Conservation (phyloP, 192 early-diverging fungal species). For the Entomortierella beljakovae region DNA sequence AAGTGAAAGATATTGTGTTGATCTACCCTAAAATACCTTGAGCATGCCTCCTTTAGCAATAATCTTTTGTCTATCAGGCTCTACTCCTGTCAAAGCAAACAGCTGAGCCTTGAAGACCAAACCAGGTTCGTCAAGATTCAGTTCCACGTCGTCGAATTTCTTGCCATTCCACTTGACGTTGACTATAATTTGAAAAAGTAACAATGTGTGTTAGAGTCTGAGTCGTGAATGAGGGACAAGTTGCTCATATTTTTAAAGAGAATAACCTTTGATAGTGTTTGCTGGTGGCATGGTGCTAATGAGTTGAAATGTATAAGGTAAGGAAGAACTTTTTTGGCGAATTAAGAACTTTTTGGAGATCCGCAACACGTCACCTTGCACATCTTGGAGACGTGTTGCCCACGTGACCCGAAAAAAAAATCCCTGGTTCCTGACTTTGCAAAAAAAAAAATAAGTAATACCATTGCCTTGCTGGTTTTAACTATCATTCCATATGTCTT, state of each 20-base stretch:
- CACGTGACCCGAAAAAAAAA: too few species aligned
- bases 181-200: constrained; percentile 58
- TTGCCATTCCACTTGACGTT: constrained; percentile 93
- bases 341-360: too few species aligned
- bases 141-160: constrained; percentile 82
- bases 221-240: too few species aligned
- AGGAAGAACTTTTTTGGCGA: background rate
- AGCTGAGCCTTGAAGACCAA: constrained; percentile 89
- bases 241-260: too few species aligned
- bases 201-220: too few species aligned
- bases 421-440: too few species aligned
- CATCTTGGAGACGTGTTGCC: too few species aligned
- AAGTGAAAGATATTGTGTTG: background rate
- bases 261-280: constrained; percentile 57
- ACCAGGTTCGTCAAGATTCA: constrained; percentile 80
- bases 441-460: too few species aligned
- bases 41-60: constrained; percentile 93
- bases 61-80: constrained; percentile 94
- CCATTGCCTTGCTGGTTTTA: too few species aligned
- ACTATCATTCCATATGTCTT: too few species aligned
- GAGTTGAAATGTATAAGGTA: background rate
- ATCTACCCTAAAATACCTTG: constrained; percentile 65
- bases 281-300: constrained; percentile 33
- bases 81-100: constrained; percentile 90
- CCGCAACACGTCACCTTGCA: too few species aligned